phyloP scores from a whole-genome alignment of 495 filamentous ascomycete genomes.

The Podospora conica region DNA sequence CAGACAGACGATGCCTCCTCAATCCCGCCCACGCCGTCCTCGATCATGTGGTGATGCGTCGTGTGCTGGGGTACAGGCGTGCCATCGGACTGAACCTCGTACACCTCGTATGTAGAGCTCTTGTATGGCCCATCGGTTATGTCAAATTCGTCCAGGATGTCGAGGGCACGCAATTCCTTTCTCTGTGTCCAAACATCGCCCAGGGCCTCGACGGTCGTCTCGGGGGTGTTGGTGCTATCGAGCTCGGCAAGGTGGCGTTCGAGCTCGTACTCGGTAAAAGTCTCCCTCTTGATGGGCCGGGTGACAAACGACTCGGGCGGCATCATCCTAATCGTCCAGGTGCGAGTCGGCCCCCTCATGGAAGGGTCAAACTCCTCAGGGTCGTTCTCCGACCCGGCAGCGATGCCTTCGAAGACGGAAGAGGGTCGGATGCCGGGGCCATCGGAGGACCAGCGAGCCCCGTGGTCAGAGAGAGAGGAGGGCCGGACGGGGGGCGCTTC shows the following conservation, averaged over 20 bases:
- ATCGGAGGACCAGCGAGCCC: neutral
- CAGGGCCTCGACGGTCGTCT: conserved; percentile 30
- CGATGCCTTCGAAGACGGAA: conserved; percentile 19
- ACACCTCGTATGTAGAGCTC: conserved; percentile 43
- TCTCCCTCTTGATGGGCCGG: conserved; percentile 17
- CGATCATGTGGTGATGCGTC: neutral
- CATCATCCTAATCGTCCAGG: neutral
- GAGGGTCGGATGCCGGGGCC: neutral
- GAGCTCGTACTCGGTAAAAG: conserved; percentile 31
- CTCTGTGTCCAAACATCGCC: conserved; percentile 30
- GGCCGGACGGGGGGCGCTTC: neutral
- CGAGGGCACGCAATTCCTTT: conserved; percentile 24
- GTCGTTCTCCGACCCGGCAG: conserved; percentile 27
- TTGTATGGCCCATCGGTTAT: conserved; percentile 27
- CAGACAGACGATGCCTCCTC: conserved; percentile 35
- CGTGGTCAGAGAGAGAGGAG: neutral
- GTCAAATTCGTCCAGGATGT: conserved; percentile 28
- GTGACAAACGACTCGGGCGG: conserved; percentile 17
- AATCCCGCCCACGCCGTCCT: conserved; percentile 19
- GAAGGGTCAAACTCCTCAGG: conserved; percentile 22
- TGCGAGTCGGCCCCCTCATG: neutral
- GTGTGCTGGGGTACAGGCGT: neutral
- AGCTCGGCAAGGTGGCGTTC: conserved; percentile 30
- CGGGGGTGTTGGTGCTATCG: conserved; percentile 24
- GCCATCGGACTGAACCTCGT: conserved; percentile 41